Percentiles rank a stretch among this genome's conserved stretches.
These are phyloP conservation scores for Xylariaceae sp. DNA, from an alignment of 2,329 filamentous ascomycete genomes.

Conservation along the genomic window DNA sequence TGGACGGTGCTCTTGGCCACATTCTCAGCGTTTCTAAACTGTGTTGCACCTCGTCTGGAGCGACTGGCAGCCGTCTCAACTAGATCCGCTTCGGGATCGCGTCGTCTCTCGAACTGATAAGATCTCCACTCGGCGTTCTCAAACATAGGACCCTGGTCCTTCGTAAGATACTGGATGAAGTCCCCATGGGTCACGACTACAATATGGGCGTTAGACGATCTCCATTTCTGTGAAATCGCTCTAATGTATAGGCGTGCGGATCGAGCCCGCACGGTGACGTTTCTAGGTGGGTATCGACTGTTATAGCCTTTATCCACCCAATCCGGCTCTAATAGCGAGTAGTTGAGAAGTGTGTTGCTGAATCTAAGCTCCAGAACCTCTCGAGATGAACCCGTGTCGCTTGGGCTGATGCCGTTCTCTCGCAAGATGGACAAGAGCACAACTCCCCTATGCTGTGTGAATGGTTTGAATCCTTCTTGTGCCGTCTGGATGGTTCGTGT, in stretches of 20 bases:
- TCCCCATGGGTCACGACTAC: neutral
- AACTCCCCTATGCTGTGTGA: neutral
- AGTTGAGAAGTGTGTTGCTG: neutral
- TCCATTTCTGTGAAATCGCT: neutral
- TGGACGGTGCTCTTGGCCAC: too few species aligned
- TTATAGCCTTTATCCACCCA: neutral
- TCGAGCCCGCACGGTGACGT: neutral
- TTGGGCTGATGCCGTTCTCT: neutral
- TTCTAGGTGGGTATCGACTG: neutral
- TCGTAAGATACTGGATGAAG: neutral
- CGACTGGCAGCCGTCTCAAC: conserved; percentile 3
- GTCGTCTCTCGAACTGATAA: neutral
- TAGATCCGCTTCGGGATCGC: neutral
- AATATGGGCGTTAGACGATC: conserved; percentile 1
- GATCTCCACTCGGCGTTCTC: conserved; percentile 5
- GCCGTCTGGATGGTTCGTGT: conserved; percentile 19
- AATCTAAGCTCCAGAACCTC: neutral
- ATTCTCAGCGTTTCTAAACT: too few species aligned
- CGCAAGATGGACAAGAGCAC: conserved; percentile 4
- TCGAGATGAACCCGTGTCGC: neutral
- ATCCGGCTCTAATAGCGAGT: neutral
- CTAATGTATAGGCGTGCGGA: neutral
- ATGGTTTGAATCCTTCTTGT: neutral
- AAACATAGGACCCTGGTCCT: neutral
- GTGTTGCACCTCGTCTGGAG: neutral